These are phyloP conservation scores for Candida tunisiensis DNA, from an alignment of 1,139 yeast species.

Conservation along the genomic window DNA sequence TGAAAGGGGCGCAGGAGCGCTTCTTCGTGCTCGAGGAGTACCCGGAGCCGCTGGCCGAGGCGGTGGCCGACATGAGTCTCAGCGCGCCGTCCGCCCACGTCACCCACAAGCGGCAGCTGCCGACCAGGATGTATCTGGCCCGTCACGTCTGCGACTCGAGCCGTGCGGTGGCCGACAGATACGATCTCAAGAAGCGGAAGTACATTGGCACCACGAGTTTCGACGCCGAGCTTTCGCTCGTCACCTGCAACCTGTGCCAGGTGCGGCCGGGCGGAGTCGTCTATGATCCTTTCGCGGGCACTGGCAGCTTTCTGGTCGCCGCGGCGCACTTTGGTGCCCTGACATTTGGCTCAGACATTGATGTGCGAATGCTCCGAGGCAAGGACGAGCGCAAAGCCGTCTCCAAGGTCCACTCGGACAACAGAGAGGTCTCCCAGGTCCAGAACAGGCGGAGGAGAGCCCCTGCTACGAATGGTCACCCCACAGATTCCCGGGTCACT, in stretches of 20 bases:
- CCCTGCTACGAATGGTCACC: too few species aligned
- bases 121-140: conserved; percentile 56
- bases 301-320: conserved; percentile 87
- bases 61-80: too few species aligned
- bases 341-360: conserved; percentile 82
- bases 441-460: too few species aligned
- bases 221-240: conserved; percentile 61
- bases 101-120: too few species aligned
- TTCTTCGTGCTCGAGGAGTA: conserved; percentile 70
- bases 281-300: conserved; percentile 94
- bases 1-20: conserved; percentile 62
- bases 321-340: conserved; percentile 77
- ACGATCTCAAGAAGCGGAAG: conserved; percentile 67
- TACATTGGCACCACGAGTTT: conserved; percentile 94
- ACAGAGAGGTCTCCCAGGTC: too few species aligned
- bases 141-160: conserved; percentile 51
- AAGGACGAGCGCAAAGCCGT: too few species aligned
- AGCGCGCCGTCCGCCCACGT: too few species aligned
- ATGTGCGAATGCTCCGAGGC: conserved; percentile 69
- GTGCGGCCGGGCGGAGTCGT: conserved; percentile 46
- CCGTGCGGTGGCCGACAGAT: conserved; percentile 56
- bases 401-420: too few species aligned
- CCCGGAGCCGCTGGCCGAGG: conserved; percentile 30
- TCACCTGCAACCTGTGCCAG: conserved; percentile 76
- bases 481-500: too few species aligned